These are phyloP conservation scores for Sideroxylon spinosum DNA, from an alignment of 179 eudicot genomes.

Conservation along the genomic window DNA sequence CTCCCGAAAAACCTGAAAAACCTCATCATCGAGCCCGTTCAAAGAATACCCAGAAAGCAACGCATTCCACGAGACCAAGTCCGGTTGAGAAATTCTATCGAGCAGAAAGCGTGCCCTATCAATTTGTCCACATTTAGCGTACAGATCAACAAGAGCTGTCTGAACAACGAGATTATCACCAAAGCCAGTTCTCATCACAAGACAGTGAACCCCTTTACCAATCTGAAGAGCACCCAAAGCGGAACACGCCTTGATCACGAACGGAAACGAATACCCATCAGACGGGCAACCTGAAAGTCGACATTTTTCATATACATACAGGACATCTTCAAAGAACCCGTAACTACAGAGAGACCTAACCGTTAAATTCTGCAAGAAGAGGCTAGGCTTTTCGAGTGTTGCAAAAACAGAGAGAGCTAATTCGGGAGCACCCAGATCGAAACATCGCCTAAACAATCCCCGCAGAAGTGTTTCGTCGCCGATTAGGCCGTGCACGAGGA, in stretches of 20 bases:
- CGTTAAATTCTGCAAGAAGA: constrained; percentile 44
- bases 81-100: constrained; percentile 50
- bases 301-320: constrained; percentile 40
- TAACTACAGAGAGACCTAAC: constrained; percentile 38
- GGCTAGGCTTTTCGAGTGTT: constrained; percentile 31
- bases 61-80: constrained; percentile 62
- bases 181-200: constrained; percentile 53
- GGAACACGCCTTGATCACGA: constrained; percentile 59
- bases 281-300: constrained; percentile 32
- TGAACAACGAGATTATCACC: constrained; percentile 46
- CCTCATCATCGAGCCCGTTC: constrained; percentile 47
- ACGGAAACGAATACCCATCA: constrained; percentile 59
- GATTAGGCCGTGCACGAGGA: constrained; percentile 36
- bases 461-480: constrained; percentile 24
- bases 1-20: constrained; percentile 28
- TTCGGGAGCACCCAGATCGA: constrained; percentile 44
- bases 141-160: constrained; percentile 57
- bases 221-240: constrained; percentile 28
- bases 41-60: constrained; percentile 60
- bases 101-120: constrained; percentile 47
- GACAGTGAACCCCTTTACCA: constrained; percentile 45
- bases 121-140: constrained; percentile 42
- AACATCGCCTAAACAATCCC: constrained; percentile 40
- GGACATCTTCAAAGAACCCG: constrained; percentile 45
- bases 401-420: constrained; percentile 41